Evolutionary conservation across 345 rosid species (phyloP), one percentile per base, ranked within the genome.

Genomic region (Eucalyptus decipiens): DNA sequence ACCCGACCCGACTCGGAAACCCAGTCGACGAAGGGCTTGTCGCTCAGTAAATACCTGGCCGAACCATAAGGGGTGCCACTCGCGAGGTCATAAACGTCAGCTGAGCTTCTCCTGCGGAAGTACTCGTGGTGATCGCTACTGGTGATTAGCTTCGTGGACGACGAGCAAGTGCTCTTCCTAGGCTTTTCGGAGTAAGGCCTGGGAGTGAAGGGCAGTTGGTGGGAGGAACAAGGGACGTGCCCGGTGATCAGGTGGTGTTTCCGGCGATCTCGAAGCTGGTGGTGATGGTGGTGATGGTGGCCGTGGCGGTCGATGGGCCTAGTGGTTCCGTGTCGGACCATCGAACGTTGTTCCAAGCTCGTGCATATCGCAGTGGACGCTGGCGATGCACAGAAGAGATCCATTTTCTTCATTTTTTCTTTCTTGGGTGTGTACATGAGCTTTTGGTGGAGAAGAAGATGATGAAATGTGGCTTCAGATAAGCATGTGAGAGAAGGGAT

Each of bases 301-400:
- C 50, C 81, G 47, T 21, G 90, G 89, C 92, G 92, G 49, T 87
- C 87, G 45, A 90, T 26, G 17, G 93, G 93, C 12, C 91, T 92
- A 11, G 90, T 76, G 30, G 83, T 90, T 49, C 92, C 92, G 47
- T 49, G 94, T 85, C 94, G 95, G 65, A 92, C 93, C 87, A 92
- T 86, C 87, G 97, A 92, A 23, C 91, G 92, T 50, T 86, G 94
- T 87, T 94, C 94, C 32, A 92, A 87, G 90, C 92, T 92, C 9
- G 95, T 67, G 89, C 97, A 93, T 87, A 97, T 92, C 87, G 98
- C 98, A 17, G 99, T 97, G 87, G 99, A 96, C 49, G 98, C 93
- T 32, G 97, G 97, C 88, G 98, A 96, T 83, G 97, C 91, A 90
- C 99, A 96, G 93, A 97, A 93, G 81, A 97, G 24, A 92, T 97